These are phyloP conservation scores for Urochloa ruziziensis DNA, from an alignment of 176 grass and related monocot species.

Conservation along the genomic window DNA sequence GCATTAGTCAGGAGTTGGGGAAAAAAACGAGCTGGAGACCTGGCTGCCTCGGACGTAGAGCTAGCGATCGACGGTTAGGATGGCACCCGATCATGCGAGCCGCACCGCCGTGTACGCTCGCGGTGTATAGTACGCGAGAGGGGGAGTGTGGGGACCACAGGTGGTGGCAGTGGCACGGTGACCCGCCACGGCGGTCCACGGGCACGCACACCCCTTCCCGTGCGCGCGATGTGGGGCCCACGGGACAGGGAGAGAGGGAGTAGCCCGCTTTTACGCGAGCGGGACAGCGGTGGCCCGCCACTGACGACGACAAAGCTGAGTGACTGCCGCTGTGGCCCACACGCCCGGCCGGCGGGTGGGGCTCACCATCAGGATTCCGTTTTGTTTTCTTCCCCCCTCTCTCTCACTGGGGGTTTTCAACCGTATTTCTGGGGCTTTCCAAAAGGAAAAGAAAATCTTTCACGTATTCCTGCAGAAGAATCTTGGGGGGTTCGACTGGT, in stretches of 20 bases:
- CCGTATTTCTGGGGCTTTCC: too few species aligned
- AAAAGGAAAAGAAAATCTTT: too few species aligned
- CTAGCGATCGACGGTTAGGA: neutral
- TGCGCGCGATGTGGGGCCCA: neutral
- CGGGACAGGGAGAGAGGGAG: neutral
- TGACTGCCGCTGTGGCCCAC: too few species aligned
- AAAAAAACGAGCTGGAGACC: too few species aligned
- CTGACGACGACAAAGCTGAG: constrained; percentile 41
- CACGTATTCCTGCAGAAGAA: too few species aligned
- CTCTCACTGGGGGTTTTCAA: neutral
- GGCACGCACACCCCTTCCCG: neutral
- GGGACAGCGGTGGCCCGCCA: constrained; percentile 44
- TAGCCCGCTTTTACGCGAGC: constrained; percentile 33
- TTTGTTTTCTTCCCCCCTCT: neutral
- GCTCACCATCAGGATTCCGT: neutral
- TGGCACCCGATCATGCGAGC: neutral
- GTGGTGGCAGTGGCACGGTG: neutral
- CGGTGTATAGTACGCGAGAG: too few species aligned
- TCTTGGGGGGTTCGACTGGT: too few species aligned
- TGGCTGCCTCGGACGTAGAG: too few species aligned
- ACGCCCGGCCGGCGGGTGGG: neutral
- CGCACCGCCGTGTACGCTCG: too few species aligned
- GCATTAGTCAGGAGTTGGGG: too few species aligned
- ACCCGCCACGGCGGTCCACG: neutral
- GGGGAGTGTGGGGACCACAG: too few species aligned